phyloP scores from a whole-genome alignment of 106 monocot species.

The Iris macrosiphon region DNA sequence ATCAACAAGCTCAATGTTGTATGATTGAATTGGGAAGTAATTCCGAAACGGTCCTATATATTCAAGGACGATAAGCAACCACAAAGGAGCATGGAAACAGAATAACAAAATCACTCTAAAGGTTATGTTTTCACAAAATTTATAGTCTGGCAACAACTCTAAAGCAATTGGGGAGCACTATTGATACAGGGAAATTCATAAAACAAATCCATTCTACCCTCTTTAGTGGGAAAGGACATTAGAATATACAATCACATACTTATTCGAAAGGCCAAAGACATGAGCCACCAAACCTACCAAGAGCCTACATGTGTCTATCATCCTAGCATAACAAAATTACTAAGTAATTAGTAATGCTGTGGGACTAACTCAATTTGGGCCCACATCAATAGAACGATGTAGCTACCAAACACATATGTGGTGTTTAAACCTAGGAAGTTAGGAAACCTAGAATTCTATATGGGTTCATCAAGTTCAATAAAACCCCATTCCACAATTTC shows the following conservation, averaged over 20 bases:
- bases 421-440: neutral
- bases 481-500: constrained; percentile 3
- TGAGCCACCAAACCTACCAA: neutral
- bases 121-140: neutral
- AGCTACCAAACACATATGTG: neutral
- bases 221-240: neutral
- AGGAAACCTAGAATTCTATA: neutral
- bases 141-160: neutral
- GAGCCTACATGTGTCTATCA: constrained; percentile 3
- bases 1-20: no score
- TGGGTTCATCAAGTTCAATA: neutral
- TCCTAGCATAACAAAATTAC: neutral
- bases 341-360: no score
- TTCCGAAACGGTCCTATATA: neutral
- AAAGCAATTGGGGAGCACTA: neutral
- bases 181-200: constrained; percentile 9
- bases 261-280: constrained; percentile 1
- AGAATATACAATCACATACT: constrained; percentile 2
- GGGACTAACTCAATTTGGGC: neutral
- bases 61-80: neutral
- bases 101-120: neutral
- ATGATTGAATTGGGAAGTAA: neutral
- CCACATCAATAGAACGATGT: neutral
- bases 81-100: neutral
- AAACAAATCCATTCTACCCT: neutral